Evolutionary conservation across 179 eudicot species (phyloP).

Genomic region (Spergularia azorica): DNA sequence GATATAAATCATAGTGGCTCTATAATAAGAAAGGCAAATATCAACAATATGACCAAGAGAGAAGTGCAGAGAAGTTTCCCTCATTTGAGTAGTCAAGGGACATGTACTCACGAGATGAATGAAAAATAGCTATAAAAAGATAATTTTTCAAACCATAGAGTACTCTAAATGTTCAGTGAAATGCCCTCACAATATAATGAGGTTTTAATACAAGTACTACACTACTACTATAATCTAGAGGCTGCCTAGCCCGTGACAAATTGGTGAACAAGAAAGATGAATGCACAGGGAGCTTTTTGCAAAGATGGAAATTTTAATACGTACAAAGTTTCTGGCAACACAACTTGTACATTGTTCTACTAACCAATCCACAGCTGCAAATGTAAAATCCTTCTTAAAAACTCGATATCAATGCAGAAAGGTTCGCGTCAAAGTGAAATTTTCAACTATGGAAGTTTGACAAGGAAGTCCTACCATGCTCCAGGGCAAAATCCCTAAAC

Average conservation of each 20-base stretch:
- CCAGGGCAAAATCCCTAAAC: constrained; percentile 60
- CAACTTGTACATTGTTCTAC: constrained; percentile 60
- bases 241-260: neutral
- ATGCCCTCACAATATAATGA: neutral
- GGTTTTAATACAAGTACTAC: neutral
- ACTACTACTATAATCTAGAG: neutral
- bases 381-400: constrained; percentile 36
- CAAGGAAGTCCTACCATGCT: constrained; percentile 50
- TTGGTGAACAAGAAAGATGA: neutral
- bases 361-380: constrained; percentile 73
- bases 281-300: neutral
- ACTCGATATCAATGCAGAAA: constrained; percentile 34
- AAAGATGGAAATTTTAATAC: constrained; percentile 31
- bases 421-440: constrained; percentile 1
- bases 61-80: neutral
- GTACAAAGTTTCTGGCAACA: constrained; percentile 85
- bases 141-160: neutral
- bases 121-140: constrained; percentile 8
- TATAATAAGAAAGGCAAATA: no score
- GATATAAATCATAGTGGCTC: neutral
- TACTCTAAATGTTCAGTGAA: neutral
- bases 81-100: neutral
- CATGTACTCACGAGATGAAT: neutral
- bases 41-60: neutral
- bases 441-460: neutral